A percentile compares a stretch with the other conserved stretches of the same genome.
Conservation (phyloP, 169 alveolate species). For the Cryptosporidium xiaoi region DNA sequence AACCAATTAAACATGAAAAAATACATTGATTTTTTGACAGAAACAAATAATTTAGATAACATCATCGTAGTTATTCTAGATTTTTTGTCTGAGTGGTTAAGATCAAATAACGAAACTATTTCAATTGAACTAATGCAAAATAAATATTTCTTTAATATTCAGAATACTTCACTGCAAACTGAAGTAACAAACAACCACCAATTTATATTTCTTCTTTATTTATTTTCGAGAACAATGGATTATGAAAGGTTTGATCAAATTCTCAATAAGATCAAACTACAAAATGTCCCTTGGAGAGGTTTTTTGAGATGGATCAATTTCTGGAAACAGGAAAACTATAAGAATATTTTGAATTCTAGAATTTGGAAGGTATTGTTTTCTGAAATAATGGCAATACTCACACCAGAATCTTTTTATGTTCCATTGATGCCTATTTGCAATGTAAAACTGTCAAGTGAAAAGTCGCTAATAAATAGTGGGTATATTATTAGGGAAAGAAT, state of each 20-base stretch:
- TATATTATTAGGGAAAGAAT: neutral
- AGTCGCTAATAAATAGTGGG: too few relatives aligned
- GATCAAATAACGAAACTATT: neutral
- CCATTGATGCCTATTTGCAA: slow-evolving; percentile 19
- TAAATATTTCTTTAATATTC: neutral
- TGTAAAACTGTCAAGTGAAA: too few relatives aligned
- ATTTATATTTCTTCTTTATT: slow-evolving; percentile 31
- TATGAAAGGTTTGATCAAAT: slow-evolving; percentile 13
- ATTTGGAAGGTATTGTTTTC: slow-evolving; percentile 51
- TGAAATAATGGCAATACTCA: slow-evolving; percentile 40
- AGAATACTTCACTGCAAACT: neutral
- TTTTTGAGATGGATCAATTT: slow-evolving; percentile 28
- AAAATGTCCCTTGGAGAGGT: slow-evolving; percentile 44
- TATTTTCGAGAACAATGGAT: slow-evolving; percentile 27
- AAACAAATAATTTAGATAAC: slow-evolving; percentile 51
- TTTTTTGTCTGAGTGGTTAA: slow-evolving; percentile 38
- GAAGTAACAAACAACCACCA: neutral
- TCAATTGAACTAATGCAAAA: slow-evolving; percentile 7
- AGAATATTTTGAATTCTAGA: slow-evolving; percentile 32
- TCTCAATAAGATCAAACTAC: neutral
- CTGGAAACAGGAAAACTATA: slow-evolving; percentile 3
- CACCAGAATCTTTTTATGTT: slow-evolving; percentile 37
- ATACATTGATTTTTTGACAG: neutral
- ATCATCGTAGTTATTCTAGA: slow-evolving; percentile 33
- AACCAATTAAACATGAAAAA: slow-evolving; percentile 2